Conservation (phyloP, 2,329 filamentous ascomycete species). For the Arthrobotrys iridis region DNA sequence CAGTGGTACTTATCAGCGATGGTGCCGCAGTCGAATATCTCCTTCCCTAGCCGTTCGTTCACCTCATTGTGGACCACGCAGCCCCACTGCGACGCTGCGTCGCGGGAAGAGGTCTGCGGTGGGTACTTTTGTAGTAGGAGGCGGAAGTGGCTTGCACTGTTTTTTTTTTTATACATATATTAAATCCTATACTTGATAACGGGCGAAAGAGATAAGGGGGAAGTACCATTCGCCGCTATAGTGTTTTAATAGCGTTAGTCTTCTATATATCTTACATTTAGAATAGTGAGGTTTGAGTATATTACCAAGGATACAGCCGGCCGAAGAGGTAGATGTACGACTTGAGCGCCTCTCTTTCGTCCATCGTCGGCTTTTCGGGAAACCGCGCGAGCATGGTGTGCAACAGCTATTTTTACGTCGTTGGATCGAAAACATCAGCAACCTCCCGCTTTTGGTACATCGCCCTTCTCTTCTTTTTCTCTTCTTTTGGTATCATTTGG, state of each 20-base stretch:
- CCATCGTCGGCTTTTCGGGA: conserved; percentile 71
- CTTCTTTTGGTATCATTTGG: neutral
- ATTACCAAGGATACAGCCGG: conserved; percentile 72
- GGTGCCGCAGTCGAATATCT: conserved; percentile 72
- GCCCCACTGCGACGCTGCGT: conserved; percentile 73
- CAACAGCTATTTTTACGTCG: conserved; percentile 64
- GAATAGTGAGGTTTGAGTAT: neutral
- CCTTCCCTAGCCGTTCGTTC: conserved; percentile 72
- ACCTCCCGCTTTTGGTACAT: neutral
- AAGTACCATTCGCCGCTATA: conserved; percentile 67
- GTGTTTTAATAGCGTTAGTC: neutral
- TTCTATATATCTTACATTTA: neutral
- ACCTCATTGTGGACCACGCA: conserved; percentile 76
- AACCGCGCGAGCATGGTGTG: conserved; percentile 77
- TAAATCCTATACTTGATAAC: no score
- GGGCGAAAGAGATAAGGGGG: neutral
- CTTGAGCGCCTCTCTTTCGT: conserved; percentile 72
- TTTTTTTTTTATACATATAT: neutral
- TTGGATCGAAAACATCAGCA: neutral
- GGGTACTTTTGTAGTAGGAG: conserved; percentile 71
- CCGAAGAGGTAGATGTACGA: conserved; percentile 74
- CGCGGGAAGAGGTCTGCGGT: conserved; percentile 72
- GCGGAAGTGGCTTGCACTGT: conserved; percentile 72
- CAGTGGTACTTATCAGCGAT: conserved; percentile 78
- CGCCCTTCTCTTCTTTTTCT: neutral